phyloP scores from a whole-genome alignment of 148 eudicot genomes.

The Polygonum aviculare region DNA sequence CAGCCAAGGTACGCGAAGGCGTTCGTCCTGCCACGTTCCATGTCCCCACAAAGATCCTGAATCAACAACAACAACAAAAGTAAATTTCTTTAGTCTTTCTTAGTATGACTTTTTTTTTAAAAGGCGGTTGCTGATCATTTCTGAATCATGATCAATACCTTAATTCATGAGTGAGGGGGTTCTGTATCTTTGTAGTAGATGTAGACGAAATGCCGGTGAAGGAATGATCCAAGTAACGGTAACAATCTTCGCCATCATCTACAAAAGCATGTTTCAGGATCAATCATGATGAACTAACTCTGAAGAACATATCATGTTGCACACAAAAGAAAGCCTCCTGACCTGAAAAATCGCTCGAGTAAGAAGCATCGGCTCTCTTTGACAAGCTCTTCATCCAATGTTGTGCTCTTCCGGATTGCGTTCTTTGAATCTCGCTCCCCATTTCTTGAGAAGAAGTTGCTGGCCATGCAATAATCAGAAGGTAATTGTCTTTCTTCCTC shows the following conservation, averaged over 20 bases:
- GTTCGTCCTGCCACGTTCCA: conserved; percentile 72
- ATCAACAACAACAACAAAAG: not conserved
- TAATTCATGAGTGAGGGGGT: conserved; percentile 35
- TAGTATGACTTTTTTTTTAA: not conserved
- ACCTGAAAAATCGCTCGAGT: conserved; percentile 48
- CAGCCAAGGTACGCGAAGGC: conserved; percentile 44
- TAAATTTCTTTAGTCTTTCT: not conserved
- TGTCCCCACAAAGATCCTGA: conserved; percentile 54
- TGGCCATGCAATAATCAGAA: conserved; percentile 1
- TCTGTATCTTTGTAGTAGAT: conserved; percentile 22
- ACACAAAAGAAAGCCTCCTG: not conserved
- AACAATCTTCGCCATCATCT: conserved; percentile 43
- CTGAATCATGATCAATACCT: conserved; percentile 27
- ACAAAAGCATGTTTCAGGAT: not conserved
- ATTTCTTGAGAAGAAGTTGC: conserved; percentile 14
- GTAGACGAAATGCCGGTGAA: conserved; percentile 18
- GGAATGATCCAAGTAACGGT: conserved; percentile 16
- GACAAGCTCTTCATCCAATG: conserved; percentile 40
- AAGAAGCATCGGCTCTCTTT: conserved; percentile 32
- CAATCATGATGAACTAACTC: not conserved
- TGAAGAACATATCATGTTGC: not conserved
- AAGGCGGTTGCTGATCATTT: not conserved
- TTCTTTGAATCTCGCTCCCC: conserved; percentile 33
- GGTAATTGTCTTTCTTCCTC: not conserved
- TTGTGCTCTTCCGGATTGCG: conserved; percentile 27